Base-by-base conservation (phyloP, 805 yeast genomes). In the Kluyveromyces dobzhanskii region DNA sequence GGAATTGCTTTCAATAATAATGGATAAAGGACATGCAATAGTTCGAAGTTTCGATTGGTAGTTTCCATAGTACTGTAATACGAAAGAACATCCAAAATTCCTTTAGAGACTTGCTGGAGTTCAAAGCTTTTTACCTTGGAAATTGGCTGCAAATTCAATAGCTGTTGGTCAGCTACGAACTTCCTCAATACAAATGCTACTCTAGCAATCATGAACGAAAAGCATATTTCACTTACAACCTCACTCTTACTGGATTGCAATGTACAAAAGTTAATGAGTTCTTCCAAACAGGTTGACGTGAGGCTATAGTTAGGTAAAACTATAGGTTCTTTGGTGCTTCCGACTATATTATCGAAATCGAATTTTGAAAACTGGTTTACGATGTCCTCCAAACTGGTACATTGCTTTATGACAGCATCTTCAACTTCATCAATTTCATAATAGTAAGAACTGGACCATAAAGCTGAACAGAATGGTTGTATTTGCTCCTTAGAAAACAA, bases 121-220 rank as follows among this genome's bases (percentile, higher is more conserved):
- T 88, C 97, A 4, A 63, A 58, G 39, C 73, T 73, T 47, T 85
- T 85, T 6, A 83, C 57, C 29, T 71, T 67, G 0, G 90, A 74
- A 12, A 83, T 63, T 1, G 97, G 97, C 38, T 72, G 72, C 23
- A 57, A 64, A 26, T 77, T 74, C 4, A 80, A 53, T 10, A 87
- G 59, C 24, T 68, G 71, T 37, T 70, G 73, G 46, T 83, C 87
- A 12, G 80, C 75, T 5, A 83, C 63, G 44, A 75, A 78, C 42
- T 81, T 73, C 40, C 81, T 67, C 32, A 88, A 59, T 0, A 76
- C 70, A 44, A 83, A 68, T 0, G 82, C 75, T 18, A 73, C 62
- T 30, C 95, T 66, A 14, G 77, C 66, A 0, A 75, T 57, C 24
- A 84, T 65, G 47, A 65, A 80, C 2, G 75, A 72, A 0, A 71